These are phyloP conservation scores for Scenedesmus sp. DNA, from an alignment of 163 green algal species.

Conservation along the genomic window DNA sequence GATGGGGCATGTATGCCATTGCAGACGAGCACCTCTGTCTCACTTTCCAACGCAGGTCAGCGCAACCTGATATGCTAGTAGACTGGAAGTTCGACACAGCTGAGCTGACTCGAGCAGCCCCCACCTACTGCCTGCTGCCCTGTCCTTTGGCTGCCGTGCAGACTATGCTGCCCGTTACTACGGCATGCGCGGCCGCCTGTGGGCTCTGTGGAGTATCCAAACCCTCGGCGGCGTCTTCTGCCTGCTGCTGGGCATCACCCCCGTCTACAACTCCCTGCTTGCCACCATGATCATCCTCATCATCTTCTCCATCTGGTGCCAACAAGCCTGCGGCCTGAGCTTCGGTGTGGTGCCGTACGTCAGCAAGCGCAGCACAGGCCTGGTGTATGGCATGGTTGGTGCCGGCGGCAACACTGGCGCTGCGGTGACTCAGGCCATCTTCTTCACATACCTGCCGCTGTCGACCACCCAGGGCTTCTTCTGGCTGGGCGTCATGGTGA, in stretches of 20 bases:
- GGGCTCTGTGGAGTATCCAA: conserved; percentile 77
- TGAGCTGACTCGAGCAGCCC: not conserved
- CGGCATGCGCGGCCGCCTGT: conserved; percentile 93
- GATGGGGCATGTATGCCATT: too few species aligned
- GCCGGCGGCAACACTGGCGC: conserved; percentile 90
- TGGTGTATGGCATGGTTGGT: conserved; percentile 92
- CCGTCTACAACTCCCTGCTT: conserved; percentile 63
- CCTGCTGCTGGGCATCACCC: conserved; percentile 70
- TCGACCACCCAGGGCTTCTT: conserved; percentile 63
- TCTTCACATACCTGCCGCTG: conserved; percentile 77
- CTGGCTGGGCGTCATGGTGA: conserved; percentile 87
- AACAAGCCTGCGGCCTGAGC: conserved; percentile 77
- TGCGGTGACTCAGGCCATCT: conserved; percentile 84
- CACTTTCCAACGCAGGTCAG: too few species aligned
- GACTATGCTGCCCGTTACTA: conserved; percentile 76
- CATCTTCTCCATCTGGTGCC: conserved; percentile 87
- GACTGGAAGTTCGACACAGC: too few species aligned
- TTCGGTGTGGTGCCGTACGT: conserved; percentile 95
- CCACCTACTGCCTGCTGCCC: not conserved
- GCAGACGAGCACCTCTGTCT: too few species aligned
- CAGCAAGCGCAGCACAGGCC: conserved; percentile 86
- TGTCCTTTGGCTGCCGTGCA: not conserved
- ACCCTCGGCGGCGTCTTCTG: conserved; percentile 79
- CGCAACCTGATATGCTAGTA: too few species aligned
- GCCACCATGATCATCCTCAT: conserved; percentile 83